These are phyloP conservation scores for Venturia asperata DNA, from an alignment of 2,329 filamentous ascomycete species.

Conservation along the genomic window DNA sequence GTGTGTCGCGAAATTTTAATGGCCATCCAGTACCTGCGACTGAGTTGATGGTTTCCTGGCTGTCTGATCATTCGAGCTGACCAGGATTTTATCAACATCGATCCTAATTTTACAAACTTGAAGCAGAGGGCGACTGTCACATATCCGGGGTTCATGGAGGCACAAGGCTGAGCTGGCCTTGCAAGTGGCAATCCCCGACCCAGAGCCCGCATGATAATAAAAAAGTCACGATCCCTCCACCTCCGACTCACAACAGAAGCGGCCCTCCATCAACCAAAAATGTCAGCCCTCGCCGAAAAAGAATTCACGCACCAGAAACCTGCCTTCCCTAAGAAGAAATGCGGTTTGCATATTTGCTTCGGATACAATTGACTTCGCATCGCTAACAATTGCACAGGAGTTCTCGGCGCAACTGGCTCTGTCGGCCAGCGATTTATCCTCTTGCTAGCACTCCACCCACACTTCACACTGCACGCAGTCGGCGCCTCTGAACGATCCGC, in stretches of 20 bases:
- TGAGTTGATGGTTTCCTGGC: too few relatives aligned
- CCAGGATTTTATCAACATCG: too few relatives aligned
- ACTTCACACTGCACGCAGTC: conserved; percentile 78
- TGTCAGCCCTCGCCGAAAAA: conserved; percentile 37
- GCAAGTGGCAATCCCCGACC: neutral
- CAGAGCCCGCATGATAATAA: neutral
- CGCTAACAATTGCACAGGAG: conserved; percentile 36
- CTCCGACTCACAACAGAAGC: conserved; percentile 10
- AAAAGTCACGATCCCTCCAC: neutral
- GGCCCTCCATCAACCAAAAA: neutral
- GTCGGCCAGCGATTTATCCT: conserved; percentile 95
- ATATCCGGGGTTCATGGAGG: too few relatives aligned
- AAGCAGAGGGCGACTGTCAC: too few relatives aligned
- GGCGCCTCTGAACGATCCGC: conserved; percentile 84
- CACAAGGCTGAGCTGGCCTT: conserved; percentile 11
- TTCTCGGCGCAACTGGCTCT: conserved; percentile 86
- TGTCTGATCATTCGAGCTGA: too few relatives aligned
- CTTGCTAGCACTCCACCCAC: conserved; percentile 78
- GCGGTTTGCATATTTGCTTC: conserved; percentile 37
- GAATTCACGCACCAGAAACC: conserved; percentile 31
- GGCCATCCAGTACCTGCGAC: too few relatives aligned
- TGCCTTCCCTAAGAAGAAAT: conserved; percentile 45
- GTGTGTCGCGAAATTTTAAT: too few relatives aligned
- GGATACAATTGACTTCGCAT: neutral
- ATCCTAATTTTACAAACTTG: too few relatives aligned